Percentiles rank a stretch among this genome's conserved stretches.
Evolutionary conservation across 2,329 filamentous ascomycete species (phyloP).

Genomic region (Fusarium chuoi): DNA sequence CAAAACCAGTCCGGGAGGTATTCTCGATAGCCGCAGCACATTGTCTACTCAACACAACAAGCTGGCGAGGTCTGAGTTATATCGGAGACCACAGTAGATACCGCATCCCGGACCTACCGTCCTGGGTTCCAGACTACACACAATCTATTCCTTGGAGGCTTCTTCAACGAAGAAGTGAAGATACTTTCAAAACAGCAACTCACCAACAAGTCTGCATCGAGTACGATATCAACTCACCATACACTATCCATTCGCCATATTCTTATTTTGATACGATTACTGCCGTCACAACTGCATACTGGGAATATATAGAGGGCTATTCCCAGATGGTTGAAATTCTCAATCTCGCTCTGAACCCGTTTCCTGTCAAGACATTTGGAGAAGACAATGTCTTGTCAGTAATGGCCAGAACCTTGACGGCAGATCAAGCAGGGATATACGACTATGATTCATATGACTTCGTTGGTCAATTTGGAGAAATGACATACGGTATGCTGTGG

Average conservation of each 20-base stretch:
- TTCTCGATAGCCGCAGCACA: conserved; percentile 2
- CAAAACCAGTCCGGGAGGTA: neutral
- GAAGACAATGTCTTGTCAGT: neutral
- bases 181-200: neutral
- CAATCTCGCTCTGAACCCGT: neutral
- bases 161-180: neutral
- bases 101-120: neutral
- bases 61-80: neutral
- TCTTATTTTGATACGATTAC: neutral
- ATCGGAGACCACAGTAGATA: neutral
- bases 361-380: neutral
- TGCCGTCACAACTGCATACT: neutral
- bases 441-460: neutral
- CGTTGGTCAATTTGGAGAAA: neutral
- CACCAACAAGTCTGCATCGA: neutral
- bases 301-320: neutral
- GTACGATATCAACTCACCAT: neutral
- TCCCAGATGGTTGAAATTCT: neutral
- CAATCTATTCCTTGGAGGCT: conserved; percentile 2
- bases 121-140: conserved; percentile 5
- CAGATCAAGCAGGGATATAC: neutral
- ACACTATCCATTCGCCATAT: neutral
- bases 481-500: neutral
- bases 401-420: neutral
- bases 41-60: neutral